Evolutionary conservation across 1,284 basidiomycete species (phyloP), one percentile per base, ranked within the genome.

Genomic region (Phylloporus gajari): DNA sequence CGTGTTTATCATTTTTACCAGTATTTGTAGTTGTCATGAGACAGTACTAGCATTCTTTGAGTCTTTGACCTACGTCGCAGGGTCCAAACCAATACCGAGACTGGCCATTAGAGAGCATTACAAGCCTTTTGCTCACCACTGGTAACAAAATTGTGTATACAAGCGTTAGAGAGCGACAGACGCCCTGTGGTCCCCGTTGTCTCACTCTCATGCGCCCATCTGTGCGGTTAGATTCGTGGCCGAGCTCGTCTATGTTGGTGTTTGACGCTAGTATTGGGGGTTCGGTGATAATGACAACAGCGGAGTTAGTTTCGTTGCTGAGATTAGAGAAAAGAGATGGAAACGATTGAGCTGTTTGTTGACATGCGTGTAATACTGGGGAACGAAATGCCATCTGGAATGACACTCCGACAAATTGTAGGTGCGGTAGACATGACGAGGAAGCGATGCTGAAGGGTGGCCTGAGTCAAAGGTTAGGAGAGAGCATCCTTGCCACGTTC

Each of bases 281-380:
- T n/a, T n/a, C n/a, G n/a, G n/a, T n/a, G n/a, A n/a, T n/a, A n/a
- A n/a, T n/a, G n/a, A n/a, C n/a, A n/a, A n/a, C n/a, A n/a, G n/a
- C n/a, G n/a, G n/a, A n/a, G n/a, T n/a, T n/a, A n/a, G n/a, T n/a
- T n/a, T n/a, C n/a, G n/a, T n/a, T n/a, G n/a, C n/a, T n/a, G n/a
- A n/a, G n/a, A n/a, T n/a, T n/a, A n/a, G n/a, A n/a, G n/a, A 99
- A 88, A 99, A 99, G 87, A 97, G 97, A 87, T 99, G 97, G 77
- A 99, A 91, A 83, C 96, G 94, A 85, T 94, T 89, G 75, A 97
- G 97, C 75, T 97, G 93, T 87, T 98, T 97, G 91, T 99, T 98
- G 84, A 98, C 95, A 88, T 96, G 97, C 80, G 95, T 97, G 87
- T 97, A 97, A 87, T 97, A 97, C 84, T 97, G 95, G 68, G 95